Percentiles rank a stretch among this genome's conserved stretches.
Conservation (phyloP, 2,329 filamentous ascomycete species). For the Pseudopyricularia cyperi region DNA sequence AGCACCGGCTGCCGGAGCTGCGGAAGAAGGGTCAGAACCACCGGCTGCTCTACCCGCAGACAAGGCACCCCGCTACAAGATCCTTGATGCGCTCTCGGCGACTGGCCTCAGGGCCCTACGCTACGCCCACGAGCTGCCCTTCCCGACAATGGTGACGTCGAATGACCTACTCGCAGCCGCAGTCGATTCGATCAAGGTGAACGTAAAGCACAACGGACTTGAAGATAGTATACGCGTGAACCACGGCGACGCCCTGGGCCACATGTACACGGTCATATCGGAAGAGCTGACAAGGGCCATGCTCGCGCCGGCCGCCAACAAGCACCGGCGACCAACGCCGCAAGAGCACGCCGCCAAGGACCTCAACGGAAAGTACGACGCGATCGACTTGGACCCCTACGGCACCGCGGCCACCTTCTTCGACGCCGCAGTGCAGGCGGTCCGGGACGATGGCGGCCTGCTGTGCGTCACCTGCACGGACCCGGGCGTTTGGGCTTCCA, state of each 20-base stretch:
- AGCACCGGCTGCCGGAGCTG: slow-evolving; percentile 4
- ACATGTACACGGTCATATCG: slow-evolving; percentile 72
- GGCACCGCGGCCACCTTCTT: slow-evolving; percentile 88
- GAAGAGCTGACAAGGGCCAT: slow-evolving; percentile 28
- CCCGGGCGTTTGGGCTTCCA: slow-evolving; percentile 86
- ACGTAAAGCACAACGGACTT: slow-evolving; percentile 72
- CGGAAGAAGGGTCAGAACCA: not conserved
- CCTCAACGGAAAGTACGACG: slow-evolving; percentile 57
- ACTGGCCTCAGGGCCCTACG: slow-evolving; percentile 83
- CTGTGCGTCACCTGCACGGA: slow-evolving; percentile 96
- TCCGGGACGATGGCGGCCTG: slow-evolving; percentile 73
- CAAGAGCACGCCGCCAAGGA: slow-evolving; percentile 24
- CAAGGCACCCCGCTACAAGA: slow-evolving; percentile 48
- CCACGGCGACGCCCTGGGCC: slow-evolving; percentile 71
- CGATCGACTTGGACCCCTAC: slow-evolving; percentile 94
- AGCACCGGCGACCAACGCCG: not conserved
- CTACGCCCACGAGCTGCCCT: slow-evolving; percentile 84
- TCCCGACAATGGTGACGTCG: slow-evolving; percentile 67
- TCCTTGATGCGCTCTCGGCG: slow-evolving; percentile 88
- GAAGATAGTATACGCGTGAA: slow-evolving; percentile 57
- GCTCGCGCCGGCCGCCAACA: not conserved
- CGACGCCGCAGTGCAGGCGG: slow-evolving; percentile 76
- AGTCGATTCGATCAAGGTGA: slow-evolving; percentile 68
- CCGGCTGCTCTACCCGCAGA: slow-evolving; percentile 8
- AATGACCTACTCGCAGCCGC: slow-evolving; percentile 78